phyloP scores from a whole-genome alignment of 441 rosid species.

The Bruguiera hainesii region DNA sequence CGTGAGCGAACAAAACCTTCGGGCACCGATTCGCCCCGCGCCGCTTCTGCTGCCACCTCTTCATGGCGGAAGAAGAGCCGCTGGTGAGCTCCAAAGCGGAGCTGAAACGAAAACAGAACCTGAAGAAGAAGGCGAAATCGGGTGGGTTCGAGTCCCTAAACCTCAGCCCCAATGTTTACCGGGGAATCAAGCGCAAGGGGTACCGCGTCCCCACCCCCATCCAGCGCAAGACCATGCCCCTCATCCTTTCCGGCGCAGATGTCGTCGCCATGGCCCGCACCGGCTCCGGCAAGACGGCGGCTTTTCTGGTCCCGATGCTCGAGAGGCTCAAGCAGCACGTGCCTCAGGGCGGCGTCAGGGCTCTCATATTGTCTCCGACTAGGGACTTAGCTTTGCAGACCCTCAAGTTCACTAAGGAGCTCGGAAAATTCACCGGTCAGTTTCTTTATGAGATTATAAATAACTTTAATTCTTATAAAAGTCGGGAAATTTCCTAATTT shows the following conservation, averaged over 20 bases:
- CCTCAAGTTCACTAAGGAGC: slow-evolving; percentile 76
- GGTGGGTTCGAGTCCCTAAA: slow-evolving; percentile 95
- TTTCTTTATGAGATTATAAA: neutral
- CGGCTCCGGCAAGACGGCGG: slow-evolving; percentile 96
- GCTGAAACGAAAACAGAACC: slow-evolving; percentile 61
- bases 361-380: slow-evolving; percentile 85
- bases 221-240: slow-evolving; percentile 95
- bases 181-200: slow-evolving; percentile 81
- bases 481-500: neutral
- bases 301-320: slow-evolving; percentile 88
- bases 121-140: slow-evolving; percentile 79
- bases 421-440: slow-evolving; percentile 78
- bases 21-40: too few species aligned
- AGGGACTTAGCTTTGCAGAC: slow-evolving; percentile 94
- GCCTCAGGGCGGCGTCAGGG: slow-evolving; percentile 76
- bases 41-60: neutral
- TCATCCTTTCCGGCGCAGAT: slow-evolving; percentile 79
- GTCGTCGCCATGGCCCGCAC: slow-evolving; percentile 99
- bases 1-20: too few species aligned
- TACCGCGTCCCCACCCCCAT: slow-evolving; percentile 94
- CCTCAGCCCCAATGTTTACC: slow-evolving; percentile 60
- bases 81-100: slow-evolving; percentile 76
- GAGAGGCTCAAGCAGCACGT: slow-evolving; percentile 73
- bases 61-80: slow-evolving; percentile 18
- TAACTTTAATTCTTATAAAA: neutral